Base-by-base conservation (phyloP, 805 yeast species). In the Dipodascus geniculatus region DNA sequence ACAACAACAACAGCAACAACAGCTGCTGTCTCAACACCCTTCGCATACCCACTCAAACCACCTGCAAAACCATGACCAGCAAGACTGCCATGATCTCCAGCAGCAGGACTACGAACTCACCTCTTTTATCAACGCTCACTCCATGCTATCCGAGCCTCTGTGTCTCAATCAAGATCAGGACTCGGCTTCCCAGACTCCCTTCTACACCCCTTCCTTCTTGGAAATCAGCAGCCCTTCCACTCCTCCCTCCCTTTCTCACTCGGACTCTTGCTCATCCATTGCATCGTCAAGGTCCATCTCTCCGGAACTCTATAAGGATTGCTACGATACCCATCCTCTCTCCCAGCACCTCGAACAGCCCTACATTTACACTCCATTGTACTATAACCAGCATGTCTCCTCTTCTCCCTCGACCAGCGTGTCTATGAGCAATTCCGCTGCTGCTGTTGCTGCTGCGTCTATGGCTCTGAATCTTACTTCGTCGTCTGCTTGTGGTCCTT, bases 391-490 rank as follows among this genome's bases (percentile, higher is more conserved):
- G 44, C 44, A 38, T 38, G 14, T n/a, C 14, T 17, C 33, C 6
- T 6, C 33, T 28, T 6, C 6, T 38, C 44, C n/a, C n/a, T n/a
- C n/a, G n/a, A n/a, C n/a, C n/a, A n/a, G n/a, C n/a, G n/a, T n/a
- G n/a, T n/a, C n/a, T n/a, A n/a, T 17, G 4, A 38, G 20, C 44
- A 14, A 38, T 38, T n/a, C 44, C 11, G 17, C 44, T 38, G 44
- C 44, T 38, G 44, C 44, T n/a, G 44, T 17, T 38, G 44, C 44
- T 11, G 44, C 44, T 17, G 44, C 44, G 4, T 38, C 44, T 6
- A 38, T 38, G 19, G 44, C 44, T n/a, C 44, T 38, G 20, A 38
- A 38, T 38, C 44, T 38, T 38, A 38, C 44, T 38, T 38, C 44
- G 6, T 38, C 44, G 8, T 17, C 44, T 6, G 4, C 44, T n/a